phyloP scores from a whole-genome alignment of 2,329 filamentous ascomycete species.

The Colletotrichum zoysiae region DNA sequence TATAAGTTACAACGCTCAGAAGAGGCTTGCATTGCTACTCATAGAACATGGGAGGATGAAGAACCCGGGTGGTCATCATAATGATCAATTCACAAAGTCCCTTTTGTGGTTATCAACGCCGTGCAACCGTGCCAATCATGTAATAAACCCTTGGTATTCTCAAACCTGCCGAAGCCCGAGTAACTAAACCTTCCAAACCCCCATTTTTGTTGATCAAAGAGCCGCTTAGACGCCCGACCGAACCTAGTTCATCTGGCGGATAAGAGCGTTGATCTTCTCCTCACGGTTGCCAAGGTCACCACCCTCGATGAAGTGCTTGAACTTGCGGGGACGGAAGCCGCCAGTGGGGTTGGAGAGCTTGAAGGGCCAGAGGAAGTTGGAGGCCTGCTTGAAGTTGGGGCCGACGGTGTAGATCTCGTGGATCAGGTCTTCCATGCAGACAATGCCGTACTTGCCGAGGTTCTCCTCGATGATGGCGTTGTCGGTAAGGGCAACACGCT shows the following conservation, averaged over 20 bases:
- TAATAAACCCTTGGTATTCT: conserved; percentile 43
- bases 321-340: conserved; percentile 96
- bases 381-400: conserved; percentile 99
- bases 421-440: conserved; percentile 99
- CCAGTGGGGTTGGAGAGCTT: conserved; percentile 99
- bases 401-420: conserved; percentile 99
- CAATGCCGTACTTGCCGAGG: conserved; percentile 98
- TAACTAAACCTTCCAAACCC: conserved; percentile 48
- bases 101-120: conserved; percentile 52
- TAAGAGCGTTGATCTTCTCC: conserved; percentile 95
- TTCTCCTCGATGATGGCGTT: conserved; percentile 97
- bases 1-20: conserved; percentile 29
- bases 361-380: conserved; percentile 99
- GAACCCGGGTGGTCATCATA: conserved; percentile 38
- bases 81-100: conserved; percentile 50
- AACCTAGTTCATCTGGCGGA: conserved; percentile 97
- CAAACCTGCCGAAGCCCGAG: conserved; percentile 43
- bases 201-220: conserved; percentile 45
- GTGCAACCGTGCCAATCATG: conserved; percentile 48
- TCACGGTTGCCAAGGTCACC: conserved; percentile 99
- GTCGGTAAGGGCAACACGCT: conserved; percentile 95
- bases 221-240: background rate
- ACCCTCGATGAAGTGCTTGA: conserved; percentile 99
- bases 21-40: conserved; percentile 41
- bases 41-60: conserved; percentile 33